Base-by-base conservation (phyloP, 306 rosid species). In the Alnus rubra region DNA sequence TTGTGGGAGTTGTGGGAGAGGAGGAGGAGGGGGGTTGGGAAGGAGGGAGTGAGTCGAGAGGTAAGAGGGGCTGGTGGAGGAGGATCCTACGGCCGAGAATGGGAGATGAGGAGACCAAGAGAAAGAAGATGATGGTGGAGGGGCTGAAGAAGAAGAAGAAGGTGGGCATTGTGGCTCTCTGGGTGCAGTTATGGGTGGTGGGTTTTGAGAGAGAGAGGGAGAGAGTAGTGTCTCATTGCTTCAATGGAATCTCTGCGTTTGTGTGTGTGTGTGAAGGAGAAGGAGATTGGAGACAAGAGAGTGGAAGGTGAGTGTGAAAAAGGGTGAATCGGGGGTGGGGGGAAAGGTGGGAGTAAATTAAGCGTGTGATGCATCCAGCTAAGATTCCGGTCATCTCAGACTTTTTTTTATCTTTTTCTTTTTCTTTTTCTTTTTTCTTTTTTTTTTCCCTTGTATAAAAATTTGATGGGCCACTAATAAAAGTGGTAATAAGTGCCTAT, bases 351-450 rank as follows among this genome's bases (percentile, higher is more conserved):
- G n/a, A 80, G 84, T 79, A 55, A 86, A 58, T 81, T 74, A 73
- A 15, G 86, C 63, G 73, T 10, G 52, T 52, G 81, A 56, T 84
- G 97, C 88, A 81, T 90, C 87, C 98, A 89, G 97, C 98, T 90
- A 92, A 94, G 96, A 90, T 90, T 90, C 91, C 86, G 31, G 2
- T 47, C 35, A n/a, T 19, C 50, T 3, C 0, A 33, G 7, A 18
- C 19, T 11, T 0, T 28, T 74, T 37, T 74, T 37, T 1, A 7
- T 55, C n/a, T 18, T 18, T 2, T 56, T 12, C n/a, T n/a, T 44
- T 44, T 42, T 4, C 5, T 39, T 23, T 23, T 23, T 23, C 28
- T 23, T 39, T 4, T 42, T 5, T 37, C 4, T 37, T 37, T 5
- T 5, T 4, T 5, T 42, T 6, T 42, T 42, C 45, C 45, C 7